Evolutionary conservation across 352 stramenopile genomes (phyloP), one percentile per base, ranked within the genome.

Genomic region (Phytophthora pisi): DNA sequence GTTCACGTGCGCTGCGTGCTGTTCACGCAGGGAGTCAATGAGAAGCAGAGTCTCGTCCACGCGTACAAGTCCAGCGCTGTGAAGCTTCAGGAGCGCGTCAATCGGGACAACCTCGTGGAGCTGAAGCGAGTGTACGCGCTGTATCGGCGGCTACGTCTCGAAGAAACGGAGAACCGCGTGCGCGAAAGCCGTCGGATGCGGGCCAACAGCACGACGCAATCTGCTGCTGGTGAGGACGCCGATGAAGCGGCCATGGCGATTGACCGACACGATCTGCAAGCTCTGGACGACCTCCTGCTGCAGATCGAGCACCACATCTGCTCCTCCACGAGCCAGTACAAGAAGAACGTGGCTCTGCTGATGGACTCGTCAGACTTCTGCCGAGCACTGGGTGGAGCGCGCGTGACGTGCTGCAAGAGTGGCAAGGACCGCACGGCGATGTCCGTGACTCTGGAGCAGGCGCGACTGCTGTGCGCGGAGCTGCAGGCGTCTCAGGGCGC

Each of bases 361-460:
- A 93, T 90, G 73, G 82, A 92, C 62, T 87, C 88, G 26, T 93
- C 88, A 6, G 88, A 95, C 53, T 92, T 95, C 61, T 95, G 88
- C 50, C 74, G 88, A 51, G 76, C 81, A 49, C 72, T 99, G 6
- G 92, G 93, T n/a, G 95, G 90, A 31, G 93, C 92, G 0, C 91
- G 92, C 36, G 81, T 97, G n/a, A 97, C 97, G 15, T 99, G 97
- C 81, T 99, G 97, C 76, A 99, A 99, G 75, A 97, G 84, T 66
- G 96, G 96, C 15, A 99, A 99, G 72, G 96, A 99, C 77, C 90
- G 97, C 51, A 99, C 97, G 28, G 96, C 95, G 20, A 99, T 99
- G 97, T 97, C 97, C 47, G 89, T 98, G 26, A 99, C 96, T 28
- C 87, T 98, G 36, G 97, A 98, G 72, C 90, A 98, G 57, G 79